Evolutionary conservation across 2,329 filamentous ascomycete species (phyloP), one percentile per base, ranked within the genome.

Genomic region (Diplodia sapinea): DNA sequence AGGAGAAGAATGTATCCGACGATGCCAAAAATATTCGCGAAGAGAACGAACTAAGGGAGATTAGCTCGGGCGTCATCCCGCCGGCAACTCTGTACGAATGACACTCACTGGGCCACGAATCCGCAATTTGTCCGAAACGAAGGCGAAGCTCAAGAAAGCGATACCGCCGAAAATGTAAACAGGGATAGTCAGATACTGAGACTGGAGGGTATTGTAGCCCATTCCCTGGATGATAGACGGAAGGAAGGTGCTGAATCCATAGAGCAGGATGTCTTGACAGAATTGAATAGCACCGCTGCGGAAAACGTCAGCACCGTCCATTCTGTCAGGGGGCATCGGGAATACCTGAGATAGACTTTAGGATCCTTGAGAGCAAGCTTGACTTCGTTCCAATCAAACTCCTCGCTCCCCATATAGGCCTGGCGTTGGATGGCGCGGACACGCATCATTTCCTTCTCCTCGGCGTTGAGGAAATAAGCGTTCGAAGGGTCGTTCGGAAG

Each of bases 231-330:
- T 78, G 70, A 88, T 87, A 1, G 82, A 82, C 2, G 86, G 86
- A 4, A 87, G 75, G 72, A 88, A 88, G 11, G 84, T 87, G 70
- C 81, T 83, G 74, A 87, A 87, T n/a, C 85, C 85, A 71, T 86
- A 87, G 0, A 85, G 77, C 52, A 85, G 74, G 31, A 84, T 83
- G 68, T 85, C 82, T 68, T 83, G 81, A 62, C 82, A 85, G 72
- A 86, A 85, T 56, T 85, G 83, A 20, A 83, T 83, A 29, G 75
- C 69, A 5, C 80, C 82, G 67, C 69, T 84, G 55, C 49, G 17
- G 20, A 51, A 36, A 3, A 8, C 5, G 7, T 66, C 17, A 66
- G 65, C 43, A 20, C 20, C 33, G 3, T 7, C 38, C 31, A 7
- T 15, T 20, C 13, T 20, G 5, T 5, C 5, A 13, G 1, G 6